Evolutionary conservation across 371 early-diverging fungal genomes (phyloP), one percentile per base, ranked within the genome.

Genomic region (Mucor mucedo): DNA sequence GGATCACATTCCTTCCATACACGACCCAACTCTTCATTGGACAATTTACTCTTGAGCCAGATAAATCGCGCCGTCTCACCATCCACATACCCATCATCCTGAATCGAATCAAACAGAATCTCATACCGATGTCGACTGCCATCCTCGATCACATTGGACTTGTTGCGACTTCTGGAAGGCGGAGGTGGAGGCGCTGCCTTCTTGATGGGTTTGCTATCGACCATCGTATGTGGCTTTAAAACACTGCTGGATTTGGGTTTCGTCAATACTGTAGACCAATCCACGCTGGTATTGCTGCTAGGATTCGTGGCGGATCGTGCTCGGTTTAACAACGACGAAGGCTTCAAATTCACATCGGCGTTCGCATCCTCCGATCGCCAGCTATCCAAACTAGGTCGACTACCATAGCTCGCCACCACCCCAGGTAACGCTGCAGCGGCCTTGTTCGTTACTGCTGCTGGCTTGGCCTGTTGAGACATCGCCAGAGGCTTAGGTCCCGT

Each of bases 1-100:
- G 72, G 77, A 61, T 78, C 78, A 58, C 78, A 78, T 40, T 81
- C 73, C 30, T 61, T 65, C 81, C 81, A 81, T 39, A 81, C 65
- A 49, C 60, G 50, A 16, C 78, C 75, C n/a, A 81, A 57, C 4
- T 61, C 58, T 41, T 76, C 73, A 38, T 71, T 70, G 2, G 71
- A 49, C 7, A 81, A 30, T 42, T 57, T 63, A 29, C 81, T 81
- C 48, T 73, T 68, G 13, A 60, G 32, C 81, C 81, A 81, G 3
- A 81, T 65, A 16, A 65, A 29, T 30, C 59, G 63, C 0, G 60
- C 70, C 2, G 78, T 78, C 52, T 67, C 52, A 14, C 73, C 78
- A 62, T 81, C 78, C 3, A 81, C 75, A 56, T 54, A 69, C 0
- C 78, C 78, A 5, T 75, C 67, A 52, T 81, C 81, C 6, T 78